phyloP scores from a whole-genome alignment of 164 flowering plant genomes.

The grape (Vitis vinifera) region DNA sequence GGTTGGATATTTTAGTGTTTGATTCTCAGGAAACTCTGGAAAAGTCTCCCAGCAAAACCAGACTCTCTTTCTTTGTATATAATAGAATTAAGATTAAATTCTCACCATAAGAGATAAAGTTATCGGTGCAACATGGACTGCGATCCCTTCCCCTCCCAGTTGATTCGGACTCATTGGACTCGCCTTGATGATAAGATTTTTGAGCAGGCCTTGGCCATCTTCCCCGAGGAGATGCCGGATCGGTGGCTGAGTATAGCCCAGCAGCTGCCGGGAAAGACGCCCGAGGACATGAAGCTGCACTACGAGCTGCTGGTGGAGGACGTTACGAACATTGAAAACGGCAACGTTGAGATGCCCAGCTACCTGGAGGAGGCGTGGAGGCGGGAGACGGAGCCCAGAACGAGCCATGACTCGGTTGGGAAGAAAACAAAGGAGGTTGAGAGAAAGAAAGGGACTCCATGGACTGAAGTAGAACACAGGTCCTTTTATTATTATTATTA shows the following conservation, averaged over 20 bases:
- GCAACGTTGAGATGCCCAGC: constrained; percentile 48
- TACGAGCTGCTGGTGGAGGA: constrained; percentile 55
- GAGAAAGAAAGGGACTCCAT: constrained; percentile 73
- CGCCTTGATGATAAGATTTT: constrained; percentile 58
- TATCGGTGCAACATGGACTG: no score
- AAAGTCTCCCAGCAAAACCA: no score
- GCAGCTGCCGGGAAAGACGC: constrained; percentile 47
- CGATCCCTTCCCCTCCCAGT: neutral
- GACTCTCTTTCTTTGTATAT: no score
- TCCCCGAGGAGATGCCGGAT: constrained; percentile 40
- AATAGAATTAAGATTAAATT: no score
- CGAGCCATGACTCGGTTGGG: constrained; percentile 46
- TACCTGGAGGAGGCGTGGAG: constrained; percentile 38
- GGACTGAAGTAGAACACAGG: constrained; percentile 86
- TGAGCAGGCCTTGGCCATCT: constrained; percentile 51
- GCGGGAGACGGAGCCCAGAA: constrained; percentile 13
- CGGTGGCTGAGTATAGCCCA: constrained; percentile 64
- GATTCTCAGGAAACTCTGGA: no score
- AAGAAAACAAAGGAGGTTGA: constrained; percentile 28
- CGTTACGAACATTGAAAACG: constrained; percentile 57
- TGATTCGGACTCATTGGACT: constrained; percentile 29
- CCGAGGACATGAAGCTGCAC: constrained; percentile 48
- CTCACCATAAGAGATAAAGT: no score
- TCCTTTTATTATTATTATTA: constrained; percentile 4
- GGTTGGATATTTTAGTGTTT: no score